Conservation (phyloP, 306 rosid species). For the Fagus crenata region DNA sequence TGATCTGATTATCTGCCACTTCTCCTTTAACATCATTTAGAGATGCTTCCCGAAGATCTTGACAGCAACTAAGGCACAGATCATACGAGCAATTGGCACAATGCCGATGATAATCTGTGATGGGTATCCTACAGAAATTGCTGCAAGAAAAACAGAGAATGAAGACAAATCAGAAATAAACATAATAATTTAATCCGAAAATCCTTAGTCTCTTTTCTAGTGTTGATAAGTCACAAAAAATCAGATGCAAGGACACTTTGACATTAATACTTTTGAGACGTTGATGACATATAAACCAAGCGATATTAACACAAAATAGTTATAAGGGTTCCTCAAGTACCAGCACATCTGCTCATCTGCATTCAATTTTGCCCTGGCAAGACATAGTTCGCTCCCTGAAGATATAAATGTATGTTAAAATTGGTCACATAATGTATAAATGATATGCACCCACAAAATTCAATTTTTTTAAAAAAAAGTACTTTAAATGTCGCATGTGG, state of each 20-base stretch:
- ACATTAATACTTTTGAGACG: background rate
- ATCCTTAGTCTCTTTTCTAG: constrained; percentile 6
- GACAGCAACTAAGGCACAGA: constrained; percentile 84
- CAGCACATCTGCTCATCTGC: constrained; percentile 99
- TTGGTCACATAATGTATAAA: constrained; percentile 22
- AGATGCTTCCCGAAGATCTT: constrained; percentile 76
- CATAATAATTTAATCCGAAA: constrained; percentile 15
- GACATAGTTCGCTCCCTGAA: constrained; percentile 76
- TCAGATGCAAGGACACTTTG: background rate
- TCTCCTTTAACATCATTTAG: constrained; percentile 27
- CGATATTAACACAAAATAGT: background rate
- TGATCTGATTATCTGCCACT: constrained; percentile 15
- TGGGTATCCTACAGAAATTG: constrained; percentile 92
- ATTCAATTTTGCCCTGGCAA: constrained; percentile 79
- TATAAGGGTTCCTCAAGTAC: constrained; percentile 39
- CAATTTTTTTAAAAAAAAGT: background rate
- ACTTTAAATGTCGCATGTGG: constrained; percentile 1
- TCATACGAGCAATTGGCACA: constrained; percentile 80
- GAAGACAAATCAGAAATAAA: constrained; percentile 18
- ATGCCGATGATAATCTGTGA: constrained; percentile 91
- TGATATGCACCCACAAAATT: constrained; percentile 16
- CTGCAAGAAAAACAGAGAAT: constrained; percentile 55
- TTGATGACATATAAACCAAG: background rate
- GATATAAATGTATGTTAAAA: constrained; percentile 29
- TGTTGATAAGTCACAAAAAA: constrained; percentile 1